phyloP scores from a whole-genome alignment of 345 rosid genomes.

The Gossypium herbaceum region DNA sequence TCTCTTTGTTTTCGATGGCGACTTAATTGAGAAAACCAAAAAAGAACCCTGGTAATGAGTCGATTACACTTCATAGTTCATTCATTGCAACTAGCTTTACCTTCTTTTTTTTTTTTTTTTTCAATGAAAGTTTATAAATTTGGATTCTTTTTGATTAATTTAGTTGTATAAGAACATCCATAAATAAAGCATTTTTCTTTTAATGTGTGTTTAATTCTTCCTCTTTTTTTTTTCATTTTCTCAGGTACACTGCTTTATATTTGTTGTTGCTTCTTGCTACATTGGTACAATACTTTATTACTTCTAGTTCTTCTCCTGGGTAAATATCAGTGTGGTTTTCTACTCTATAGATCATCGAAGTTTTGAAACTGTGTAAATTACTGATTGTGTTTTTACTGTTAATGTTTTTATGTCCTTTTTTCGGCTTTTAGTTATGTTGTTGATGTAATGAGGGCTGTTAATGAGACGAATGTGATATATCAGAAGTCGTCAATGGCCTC shows the following conservation, averaged over 20 bases:
- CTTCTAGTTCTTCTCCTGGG: slow-evolving; percentile 96
- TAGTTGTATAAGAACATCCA: background rate
- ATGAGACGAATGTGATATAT: slow-evolving; percentile 31
- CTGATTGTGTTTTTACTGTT: background rate
- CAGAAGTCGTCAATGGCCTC: slow-evolving; percentile 30
- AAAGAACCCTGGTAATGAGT: slow-evolving; percentile 60
- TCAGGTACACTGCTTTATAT: slow-evolving; percentile 78
- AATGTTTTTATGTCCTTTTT: slow-evolving; percentile 17
- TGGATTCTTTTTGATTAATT: too few species aligned
- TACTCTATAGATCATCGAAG: background rate
- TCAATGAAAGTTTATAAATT: background rate
- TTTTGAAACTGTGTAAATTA: background rate
- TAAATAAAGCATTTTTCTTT: too few species aligned
- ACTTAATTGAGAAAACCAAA: slow-evolving; percentile 51
- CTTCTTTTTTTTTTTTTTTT: background rate
- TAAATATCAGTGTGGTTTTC: slow-evolving; percentile 26
- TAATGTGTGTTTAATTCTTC: too few species aligned
- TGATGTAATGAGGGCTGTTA: slow-evolving; percentile 53
- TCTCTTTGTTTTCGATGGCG: slow-evolving; percentile 65
- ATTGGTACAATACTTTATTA: slow-evolving; percentile 77
- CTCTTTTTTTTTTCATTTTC: background rate
- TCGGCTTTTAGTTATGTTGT: slow-evolving; percentile 45
- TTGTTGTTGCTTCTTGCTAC: slow-evolving; percentile 53
- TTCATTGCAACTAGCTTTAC: background rate
- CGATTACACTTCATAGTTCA: background rate